phyloP scores from a whole-genome alignment of 2,329 filamentous ascomycete genomes.

The Neoarthrinium moseri region DNA sequence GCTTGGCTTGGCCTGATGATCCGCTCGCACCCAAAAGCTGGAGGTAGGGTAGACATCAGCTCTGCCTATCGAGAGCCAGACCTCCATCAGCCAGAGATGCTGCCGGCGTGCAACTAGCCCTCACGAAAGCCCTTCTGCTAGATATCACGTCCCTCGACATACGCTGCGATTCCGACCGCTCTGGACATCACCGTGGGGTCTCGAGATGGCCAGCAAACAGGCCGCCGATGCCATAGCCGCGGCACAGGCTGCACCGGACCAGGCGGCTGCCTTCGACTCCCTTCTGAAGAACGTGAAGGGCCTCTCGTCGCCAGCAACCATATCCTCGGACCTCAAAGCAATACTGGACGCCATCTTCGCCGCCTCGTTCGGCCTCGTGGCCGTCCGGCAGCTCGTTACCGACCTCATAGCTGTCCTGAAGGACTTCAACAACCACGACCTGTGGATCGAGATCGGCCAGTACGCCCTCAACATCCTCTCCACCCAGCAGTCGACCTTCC shows the following conservation, averaged over 20 bases:
- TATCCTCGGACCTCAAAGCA: constrained; percentile 60
- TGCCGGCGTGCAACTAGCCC: no score
- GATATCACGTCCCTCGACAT: not conserved
- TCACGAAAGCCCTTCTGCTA: no score
- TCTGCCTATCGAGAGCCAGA: no score
- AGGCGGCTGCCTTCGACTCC: constrained; percentile 43
- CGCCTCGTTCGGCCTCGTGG: constrained; percentile 73
- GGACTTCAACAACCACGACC: constrained; percentile 57
- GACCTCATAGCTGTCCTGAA: constrained; percentile 65
- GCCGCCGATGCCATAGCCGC: constrained; percentile 43
- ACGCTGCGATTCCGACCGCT: not conserved
- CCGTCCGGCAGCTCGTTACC: constrained; percentile 68
- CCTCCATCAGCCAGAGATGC: no score
- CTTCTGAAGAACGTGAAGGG: constrained; percentile 43
- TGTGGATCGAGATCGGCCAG: constrained; percentile 73
- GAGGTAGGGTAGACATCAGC: no score
- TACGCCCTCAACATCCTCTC: constrained; percentile 68
- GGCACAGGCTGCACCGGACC: constrained; percentile 38
- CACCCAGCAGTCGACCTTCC: constrained; percentile 66
- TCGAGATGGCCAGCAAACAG: constrained; percentile 29
- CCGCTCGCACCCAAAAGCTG: no score
- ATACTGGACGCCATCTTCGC: constrained; percentile 67
- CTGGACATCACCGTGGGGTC: not conserved
- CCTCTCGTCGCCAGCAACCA: constrained; percentile 37
- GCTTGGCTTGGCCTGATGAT: no score